Conservation (phyloP, 345 rosid species). For the Populus tremula region DNA sequence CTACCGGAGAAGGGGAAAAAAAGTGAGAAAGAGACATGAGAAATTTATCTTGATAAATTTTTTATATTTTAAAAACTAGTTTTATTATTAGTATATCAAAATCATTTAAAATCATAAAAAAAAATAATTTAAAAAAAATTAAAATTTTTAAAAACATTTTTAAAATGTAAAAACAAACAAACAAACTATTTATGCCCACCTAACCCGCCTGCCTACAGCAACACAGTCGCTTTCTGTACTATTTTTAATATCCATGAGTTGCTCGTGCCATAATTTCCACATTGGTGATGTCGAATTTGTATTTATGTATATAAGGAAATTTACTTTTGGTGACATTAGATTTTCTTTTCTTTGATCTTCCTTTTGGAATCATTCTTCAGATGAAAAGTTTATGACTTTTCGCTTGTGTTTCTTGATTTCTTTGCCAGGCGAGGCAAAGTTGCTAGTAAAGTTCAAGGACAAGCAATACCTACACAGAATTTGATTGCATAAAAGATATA, state of each 20-base stretch:
- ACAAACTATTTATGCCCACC: background rate
- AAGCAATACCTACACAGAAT: conserved; percentile 42
- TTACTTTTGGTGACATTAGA: background rate
- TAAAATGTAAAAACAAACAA: too few species aligned
- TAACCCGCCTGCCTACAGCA: conserved; percentile 2
- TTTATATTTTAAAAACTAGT: too few species aligned
- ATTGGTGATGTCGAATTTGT: too few species aligned
- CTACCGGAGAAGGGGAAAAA: too few species aligned
- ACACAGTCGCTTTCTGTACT: background rate
- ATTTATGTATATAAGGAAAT: too few species aligned
- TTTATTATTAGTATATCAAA: too few species aligned
- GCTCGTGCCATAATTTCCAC: background rate
- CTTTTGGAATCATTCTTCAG: background rate
- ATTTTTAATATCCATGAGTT: background rate
- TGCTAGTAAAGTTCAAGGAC: conserved; percentile 51
- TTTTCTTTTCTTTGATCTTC: too few species aligned
- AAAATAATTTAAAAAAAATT: too few species aligned
- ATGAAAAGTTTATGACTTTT: background rate
- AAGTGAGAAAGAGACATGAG: too few species aligned
- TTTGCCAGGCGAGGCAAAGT: conserved; percentile 48
- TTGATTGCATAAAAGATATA: background rate
- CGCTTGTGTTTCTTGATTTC: background rate
- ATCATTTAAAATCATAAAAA: too few species aligned
- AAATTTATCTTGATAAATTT: too few species aligned
- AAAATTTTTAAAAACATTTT: too few species aligned